These are phyloP conservation scores for Populus hybrid DNA, from an alignment of 441 rosid species.

Conservation along the genomic window DNA sequence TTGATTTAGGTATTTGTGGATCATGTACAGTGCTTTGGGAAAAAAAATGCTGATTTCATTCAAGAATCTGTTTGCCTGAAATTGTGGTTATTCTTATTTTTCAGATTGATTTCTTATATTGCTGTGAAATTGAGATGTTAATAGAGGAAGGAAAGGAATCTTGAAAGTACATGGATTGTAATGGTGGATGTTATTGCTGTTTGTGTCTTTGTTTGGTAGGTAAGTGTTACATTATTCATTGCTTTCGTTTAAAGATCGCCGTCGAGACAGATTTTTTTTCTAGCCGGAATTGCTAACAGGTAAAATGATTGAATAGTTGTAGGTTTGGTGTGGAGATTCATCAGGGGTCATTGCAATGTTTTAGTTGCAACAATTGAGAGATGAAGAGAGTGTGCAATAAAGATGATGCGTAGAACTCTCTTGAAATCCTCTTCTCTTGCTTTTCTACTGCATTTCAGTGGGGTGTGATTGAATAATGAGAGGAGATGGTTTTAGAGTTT, in stretches of 20 bases:
- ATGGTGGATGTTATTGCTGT: not conserved
- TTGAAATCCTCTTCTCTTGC: too few species aligned
- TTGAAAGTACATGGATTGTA: not conserved
- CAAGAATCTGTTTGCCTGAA: not conserved
- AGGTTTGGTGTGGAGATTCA: not conserved
- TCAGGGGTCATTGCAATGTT: not conserved
- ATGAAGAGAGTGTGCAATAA: not conserved
- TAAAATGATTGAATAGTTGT: not conserved
- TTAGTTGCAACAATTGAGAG: not conserved
- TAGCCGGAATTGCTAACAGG: too few species aligned
- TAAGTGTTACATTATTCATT: not conserved
- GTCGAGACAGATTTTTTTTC: not conserved
- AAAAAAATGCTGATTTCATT: not conserved
- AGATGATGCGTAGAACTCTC: not conserved
- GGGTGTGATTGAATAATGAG: too few species aligned
- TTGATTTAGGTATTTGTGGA: conserved; percentile 7
- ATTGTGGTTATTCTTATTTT: not conserved
- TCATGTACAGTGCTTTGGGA: conserved; percentile 4
- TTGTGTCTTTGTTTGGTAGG: too few species aligned
- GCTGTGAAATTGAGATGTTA: not conserved
- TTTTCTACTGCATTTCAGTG: too few species aligned
- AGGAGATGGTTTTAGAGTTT: not conserved
- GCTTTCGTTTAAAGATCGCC: not conserved
- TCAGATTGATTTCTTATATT: not conserved
- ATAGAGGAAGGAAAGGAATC: not conserved